Conservation (phyloP, 805 yeast genomes). For the Komagataella pastoris region DNA sequence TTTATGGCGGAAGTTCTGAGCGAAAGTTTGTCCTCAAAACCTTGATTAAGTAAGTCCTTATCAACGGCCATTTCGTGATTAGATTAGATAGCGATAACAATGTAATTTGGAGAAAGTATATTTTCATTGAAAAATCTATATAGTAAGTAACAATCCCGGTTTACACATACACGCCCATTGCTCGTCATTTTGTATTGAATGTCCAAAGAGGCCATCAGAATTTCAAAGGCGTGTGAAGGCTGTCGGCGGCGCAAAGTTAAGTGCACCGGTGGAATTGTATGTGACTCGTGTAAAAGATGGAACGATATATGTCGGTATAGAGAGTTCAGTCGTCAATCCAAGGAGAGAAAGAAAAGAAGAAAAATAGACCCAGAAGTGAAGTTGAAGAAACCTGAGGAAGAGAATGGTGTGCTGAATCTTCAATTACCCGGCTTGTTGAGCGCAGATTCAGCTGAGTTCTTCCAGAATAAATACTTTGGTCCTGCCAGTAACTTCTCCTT, state of each 20-base stretch:
- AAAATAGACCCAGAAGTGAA: neutral
- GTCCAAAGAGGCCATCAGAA: neutral
- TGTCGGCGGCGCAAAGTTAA: constrained; percentile 8
- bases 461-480: constrained; percentile 10
- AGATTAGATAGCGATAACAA: neutral
- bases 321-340: neutral
- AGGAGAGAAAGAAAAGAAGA: neutral
- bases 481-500: constrained; percentile 12
- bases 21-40: constrained; percentile 6
- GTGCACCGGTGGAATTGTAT: constrained; percentile 5
- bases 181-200: neutral
- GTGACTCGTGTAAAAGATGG: constrained; percentile 8
- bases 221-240: constrained; percentile 8
- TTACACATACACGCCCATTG: too few species aligned
- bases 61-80: neutral
- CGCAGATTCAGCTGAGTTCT: neutral
- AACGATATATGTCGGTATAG: constrained; percentile 8
- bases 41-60: neutral
- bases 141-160: neutral
- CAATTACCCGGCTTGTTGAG: neutral
- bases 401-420: neutral
- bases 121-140: too few species aligned
- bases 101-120: neutral
- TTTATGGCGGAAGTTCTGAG: constrained; percentile 18
- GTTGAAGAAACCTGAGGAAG: neutral